Percentiles rank a stretch among this genome's conserved stretches.
Conservation (phyloP, 1,284 basidiomycete genomes). For the Ceratobasidium sp. region DNA sequence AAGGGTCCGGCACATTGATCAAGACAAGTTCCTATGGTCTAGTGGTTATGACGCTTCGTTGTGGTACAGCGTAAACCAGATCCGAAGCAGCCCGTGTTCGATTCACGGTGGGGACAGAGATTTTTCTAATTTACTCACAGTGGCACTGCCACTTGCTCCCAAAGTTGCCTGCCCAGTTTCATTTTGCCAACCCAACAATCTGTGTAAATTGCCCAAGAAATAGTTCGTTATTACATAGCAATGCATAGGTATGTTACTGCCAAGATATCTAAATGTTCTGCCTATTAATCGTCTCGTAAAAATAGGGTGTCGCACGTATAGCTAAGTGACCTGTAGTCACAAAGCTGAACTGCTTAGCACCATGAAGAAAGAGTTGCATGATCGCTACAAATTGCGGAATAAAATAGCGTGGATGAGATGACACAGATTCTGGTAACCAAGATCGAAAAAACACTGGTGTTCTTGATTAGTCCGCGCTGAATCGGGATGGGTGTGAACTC, state of each 20-base stretch:
- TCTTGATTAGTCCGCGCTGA: conserved; percentile 1
- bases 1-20: not conserved
- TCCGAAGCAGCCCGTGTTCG: conserved; percentile 41
- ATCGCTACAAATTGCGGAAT: conserved; percentile 31
- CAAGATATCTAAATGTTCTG: too few relatives aligned
- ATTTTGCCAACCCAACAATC: too few relatives aligned
- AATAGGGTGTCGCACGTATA: too few relatives aligned
- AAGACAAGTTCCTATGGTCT: conserved; percentile 44
- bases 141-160: too few relatives aligned
- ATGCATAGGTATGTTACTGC: too few relatives aligned
- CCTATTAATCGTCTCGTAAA: too few relatives aligned
- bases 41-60: conserved; percentile 47
- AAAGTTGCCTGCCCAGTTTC: too few relatives aligned
- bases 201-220: too few relatives aligned
- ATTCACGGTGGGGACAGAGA: conserved; percentile 41
- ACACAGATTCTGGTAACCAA: not conserved
- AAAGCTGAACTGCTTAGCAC: not conserved
- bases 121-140: not conserved
- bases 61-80: not conserved
- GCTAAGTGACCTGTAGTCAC: not conserved
- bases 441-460: not conserved
- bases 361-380: conserved; percentile 9
- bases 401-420: conserved; percentile 11
- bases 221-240: too few relatives aligned
- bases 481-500: not conserved